Evolutionary conservation across 345 rosid genomes (phyloP), one percentile per base, ranked within the genome.

Genomic region (Salix arbutifolia): DNA sequence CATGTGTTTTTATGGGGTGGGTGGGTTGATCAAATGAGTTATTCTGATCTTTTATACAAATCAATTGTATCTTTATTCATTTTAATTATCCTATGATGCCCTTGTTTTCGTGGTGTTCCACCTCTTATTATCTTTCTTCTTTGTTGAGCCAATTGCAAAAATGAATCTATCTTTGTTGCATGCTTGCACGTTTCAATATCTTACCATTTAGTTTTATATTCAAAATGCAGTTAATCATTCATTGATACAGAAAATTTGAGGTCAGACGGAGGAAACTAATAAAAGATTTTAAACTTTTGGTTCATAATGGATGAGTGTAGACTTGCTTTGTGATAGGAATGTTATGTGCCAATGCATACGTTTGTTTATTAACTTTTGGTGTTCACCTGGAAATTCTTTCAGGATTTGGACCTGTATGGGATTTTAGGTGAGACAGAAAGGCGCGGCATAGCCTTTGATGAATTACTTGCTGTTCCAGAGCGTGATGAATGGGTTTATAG

Each of bases 401-500:
- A 95, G 98, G 97, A 81, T 80, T 84, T 93, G 81, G 98, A 94
- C 83, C 80, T 96, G 71, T 79, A 89, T 78, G 95, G 89, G 62
- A 87, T 96, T 72, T 80, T 96, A 56, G 91, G 80, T 25, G 98
- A 92, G 89, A 83, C 88, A 30, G 97, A 90, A 84, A 92, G 80
- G 84, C 95, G 95, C 48, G 95, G 97, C 72, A 86, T 91, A 67
- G 69, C 91, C 52, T 93, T 96, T 69, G 99, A 92, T 78, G 90
- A 96, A 62, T 75, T 96, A 73, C 95, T 96, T 74, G 91, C 97
- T 19, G 84, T 91, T 73, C 92, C 99, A 2, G 99, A 96, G 78
- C 91, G 88, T 71, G 98, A 96, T 84, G 99, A 92, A 44, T 96
- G 99, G 99, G 83, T 92, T 21, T 96, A 93, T 72, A 96, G 98